These are phyloP conservation scores for Ophiostoma triangulosporum DNA, from an alignment of 2,329 filamentous ascomycete genomes.

Conservation along the genomic window DNA sequence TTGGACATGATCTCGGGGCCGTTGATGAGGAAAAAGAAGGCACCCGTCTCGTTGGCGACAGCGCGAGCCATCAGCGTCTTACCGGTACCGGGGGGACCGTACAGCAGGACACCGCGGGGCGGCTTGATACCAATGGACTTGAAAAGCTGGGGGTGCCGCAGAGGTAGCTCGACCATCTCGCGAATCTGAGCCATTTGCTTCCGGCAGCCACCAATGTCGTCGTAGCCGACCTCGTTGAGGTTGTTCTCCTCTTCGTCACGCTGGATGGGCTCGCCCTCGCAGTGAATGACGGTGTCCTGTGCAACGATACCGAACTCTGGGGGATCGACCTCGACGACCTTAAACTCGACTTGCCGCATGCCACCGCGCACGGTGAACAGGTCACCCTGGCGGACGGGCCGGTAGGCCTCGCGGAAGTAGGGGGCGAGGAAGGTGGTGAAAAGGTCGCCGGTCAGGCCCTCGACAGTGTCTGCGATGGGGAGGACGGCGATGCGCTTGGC, in stretches of 20 bases:
- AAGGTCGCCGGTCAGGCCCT: constrained; percentile 91
- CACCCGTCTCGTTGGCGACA: constrained; percentile 96
- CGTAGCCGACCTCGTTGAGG: constrained; percentile 96
- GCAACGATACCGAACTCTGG: constrained; percentile 98
- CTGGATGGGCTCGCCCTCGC: constrained; percentile 90
- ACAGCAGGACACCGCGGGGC: constrained; percentile 91
- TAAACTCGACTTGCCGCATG: constrained; percentile 99
- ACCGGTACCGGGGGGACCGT: constrained; percentile 94
- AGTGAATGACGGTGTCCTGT: constrained; percentile 97
- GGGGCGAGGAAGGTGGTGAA: constrained; percentile 99
- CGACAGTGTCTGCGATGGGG: constrained; percentile 93
- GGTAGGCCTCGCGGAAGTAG: constrained; percentile 98
- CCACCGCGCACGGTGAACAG: constrained; percentile 94
- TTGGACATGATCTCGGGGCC: constrained; percentile 99
- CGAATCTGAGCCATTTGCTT: constrained; percentile 99
- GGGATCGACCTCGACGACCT: constrained; percentile 96
- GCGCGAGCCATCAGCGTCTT: constrained; percentile 99
- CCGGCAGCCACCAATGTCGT: constrained; percentile 97
- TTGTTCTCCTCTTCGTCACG: constrained; percentile 99
- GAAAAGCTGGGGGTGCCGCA: constrained; percentile 96
- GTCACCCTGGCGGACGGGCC: constrained; percentile 92
- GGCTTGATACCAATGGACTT: constrained; percentile 99
- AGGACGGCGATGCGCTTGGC: constrained; percentile 98
- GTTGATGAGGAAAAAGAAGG: constrained; percentile 99
- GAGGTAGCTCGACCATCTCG: constrained; percentile 92